Conservation (phyloP, 805 yeast genomes). For the Wickerhamiella allomyrinae region DNA sequence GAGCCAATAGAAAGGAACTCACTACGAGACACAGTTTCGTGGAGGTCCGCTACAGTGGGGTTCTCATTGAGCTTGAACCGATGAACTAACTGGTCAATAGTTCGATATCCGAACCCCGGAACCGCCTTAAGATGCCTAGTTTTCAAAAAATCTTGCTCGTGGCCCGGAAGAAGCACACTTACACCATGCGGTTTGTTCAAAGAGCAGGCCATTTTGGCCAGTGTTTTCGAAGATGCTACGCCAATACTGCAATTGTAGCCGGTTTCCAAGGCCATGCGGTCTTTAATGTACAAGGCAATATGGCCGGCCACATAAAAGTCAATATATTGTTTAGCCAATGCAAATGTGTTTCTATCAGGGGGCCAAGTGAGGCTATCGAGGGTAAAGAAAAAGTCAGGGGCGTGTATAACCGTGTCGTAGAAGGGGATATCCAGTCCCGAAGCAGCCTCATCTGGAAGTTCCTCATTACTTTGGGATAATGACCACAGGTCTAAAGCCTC, state of each 20-base stretch:
- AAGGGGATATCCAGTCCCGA: slow-evolving; percentile 6
- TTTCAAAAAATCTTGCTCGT: slow-evolving; percentile 15
- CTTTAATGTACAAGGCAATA: slow-evolving; percentile 18
- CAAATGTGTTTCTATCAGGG: slow-evolving; percentile 6
- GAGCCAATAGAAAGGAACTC: slow-evolving; percentile 1
- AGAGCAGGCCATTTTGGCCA: slow-evolving; percentile 21
- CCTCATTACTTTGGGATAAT: not conserved
- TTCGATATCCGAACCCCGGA: slow-evolving; percentile 20
- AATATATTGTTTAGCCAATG: not conserved
- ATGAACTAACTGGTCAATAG: slow-evolving; percentile 1
- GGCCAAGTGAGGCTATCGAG: slow-evolving; percentile 18
- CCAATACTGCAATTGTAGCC: slow-evolving; percentile 24
- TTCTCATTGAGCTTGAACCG: not conserved
- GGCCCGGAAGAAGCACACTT: slow-evolving; percentile 18
- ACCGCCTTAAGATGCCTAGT: slow-evolving; percentile 9
- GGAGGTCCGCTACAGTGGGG: slow-evolving; percentile 10
- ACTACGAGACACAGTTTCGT: not conserved
- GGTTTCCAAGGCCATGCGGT: slow-evolving; percentile 15
- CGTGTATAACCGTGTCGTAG: slow-evolving; percentile 4
- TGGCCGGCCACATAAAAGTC: slow-evolving; percentile 20
- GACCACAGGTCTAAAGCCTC: not conserved
- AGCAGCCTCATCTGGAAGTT: slow-evolving; percentile 12
- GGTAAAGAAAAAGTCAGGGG: slow-evolving; percentile 19
- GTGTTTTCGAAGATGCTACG: slow-evolving; percentile 17
- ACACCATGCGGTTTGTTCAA: slow-evolving; percentile 23